Base-by-base conservation (phyloP, 1,284 basidiomycete genomes). In the Apiotrichum porosum region DNA sequence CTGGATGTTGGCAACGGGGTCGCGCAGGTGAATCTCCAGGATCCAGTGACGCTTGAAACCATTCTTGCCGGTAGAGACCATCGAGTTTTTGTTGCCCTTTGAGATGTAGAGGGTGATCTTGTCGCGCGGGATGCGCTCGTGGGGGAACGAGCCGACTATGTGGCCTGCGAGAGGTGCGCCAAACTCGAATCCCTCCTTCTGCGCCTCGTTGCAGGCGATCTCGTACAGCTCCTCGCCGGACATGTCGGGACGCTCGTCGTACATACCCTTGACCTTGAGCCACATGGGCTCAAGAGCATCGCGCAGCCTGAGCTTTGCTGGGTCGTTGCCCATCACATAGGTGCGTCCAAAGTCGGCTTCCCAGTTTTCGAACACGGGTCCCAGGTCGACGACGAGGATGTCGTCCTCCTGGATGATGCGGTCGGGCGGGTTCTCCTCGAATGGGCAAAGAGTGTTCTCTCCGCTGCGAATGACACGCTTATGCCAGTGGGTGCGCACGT, bases 311-410 rank as follows among this genome's bases (percentile, higher is more conserved):
- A 37, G 17, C 47, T 55, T 55, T 15, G 22, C 44, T 3, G 49
- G 37, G 34, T 55, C 53, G 30, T 46, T 34, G 23, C 53, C 53
- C 18, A 55, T 43, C 18, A 55, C 53, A 30, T 51, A 55, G 9
- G 53, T 55, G 33, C 53, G 46, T 12, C 53, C 53, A 26, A 55
- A 55, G 35, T 55, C 53, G 8, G 53, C 53, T 34, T 55, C 53
- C 49, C 49, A 51, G 23, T 26, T 26, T 34, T 55, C 53, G 37
- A 55, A 55, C n/a, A 55, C 53, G 0, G 53, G 53, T 0, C 53
- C 53, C 6, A 55, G 49, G 49, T 55, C 53, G 34, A 55, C 47
- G 21, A 55, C 33, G 22, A 55, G 43, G 9, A 55, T 49, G 47
- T 55, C 53, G 40, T 55, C 49, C 9, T 22, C 49, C n/a, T 19